Base-by-base conservation (phyloP, 2,329 filamentous ascomycete genomes). In the Verruconis gallopava region DNA sequence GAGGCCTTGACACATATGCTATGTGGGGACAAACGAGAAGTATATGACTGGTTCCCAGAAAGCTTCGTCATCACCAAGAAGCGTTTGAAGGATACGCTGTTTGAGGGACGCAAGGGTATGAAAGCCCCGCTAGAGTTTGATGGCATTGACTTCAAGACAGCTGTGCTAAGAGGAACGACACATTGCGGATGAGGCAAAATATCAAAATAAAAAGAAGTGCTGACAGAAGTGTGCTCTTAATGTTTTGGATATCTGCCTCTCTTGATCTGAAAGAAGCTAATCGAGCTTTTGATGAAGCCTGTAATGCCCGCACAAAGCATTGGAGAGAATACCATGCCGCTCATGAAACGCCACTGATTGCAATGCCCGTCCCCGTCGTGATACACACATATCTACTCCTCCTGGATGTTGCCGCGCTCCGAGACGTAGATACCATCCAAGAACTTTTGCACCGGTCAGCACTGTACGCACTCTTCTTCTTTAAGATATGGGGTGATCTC, bases 341-440 rank as follows among this genome's bases (percentile, higher is more conserved):
- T 30, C 25, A n/a, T 30, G 9, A 30, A 30, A 30, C 25, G 25
- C 25, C 25, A 9, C 25, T 30, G 9, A 30, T 30, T 30, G 25
- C 25, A 30, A 36, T 36, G 33, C 33, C 11, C 9, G 9, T 6
- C 12, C 6, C 25, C 25, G 25, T 30, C 9, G 9, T 30, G 9
- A 30, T 9, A 9, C 25, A 30, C n/a, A 30, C 25, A 30, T 30
- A 22, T 35, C 22, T 53, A 53, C 53, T 74, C 79, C 62, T 85
- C 81, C 56, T 76, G 73, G 61, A 98, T 80, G 81, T 96, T 94
- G 70, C 83, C 82, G 75, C 85, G 83, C 83, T 98, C 91, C 65
- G 88, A 95, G 63, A 98, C 91, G 77, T 98, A 98, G 69, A 98
- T 77, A 80, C 91, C 91, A 74, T 98, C 93, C 77, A 98, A 80